phyloP scores from a whole-genome alignment of 225 moss, liverwort and hornwort species.

The Takakia lepidozioides region DNA sequence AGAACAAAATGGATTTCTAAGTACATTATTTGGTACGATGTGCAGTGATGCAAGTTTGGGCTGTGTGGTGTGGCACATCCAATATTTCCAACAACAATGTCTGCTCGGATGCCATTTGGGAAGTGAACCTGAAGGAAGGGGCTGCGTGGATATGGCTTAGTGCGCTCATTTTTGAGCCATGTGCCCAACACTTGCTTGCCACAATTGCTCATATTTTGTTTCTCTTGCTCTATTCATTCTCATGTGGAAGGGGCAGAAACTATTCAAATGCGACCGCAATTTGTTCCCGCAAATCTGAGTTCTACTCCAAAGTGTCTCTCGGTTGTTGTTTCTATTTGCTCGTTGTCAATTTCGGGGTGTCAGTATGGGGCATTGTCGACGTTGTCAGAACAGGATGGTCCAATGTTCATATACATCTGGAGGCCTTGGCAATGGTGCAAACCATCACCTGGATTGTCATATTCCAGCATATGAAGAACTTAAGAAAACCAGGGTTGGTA shows the following conservation, averaged over 20 bases:
- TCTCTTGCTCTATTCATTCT: constrained; percentile 10
- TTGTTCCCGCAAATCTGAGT: constrained; percentile 6
- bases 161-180: constrained; percentile 22
- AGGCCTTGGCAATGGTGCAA: constrained; percentile 17
- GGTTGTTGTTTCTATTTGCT: constrained; percentile 35
- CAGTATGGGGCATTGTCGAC: constrained; percentile 18
- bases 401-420: constrained; percentile 17
- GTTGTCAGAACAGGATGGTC: constrained; percentile 29
- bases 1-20: no score
- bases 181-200: constrained; percentile 21
- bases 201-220: constrained; percentile 28
- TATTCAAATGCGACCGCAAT: constrained; percentile 22
- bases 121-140: not conserved
- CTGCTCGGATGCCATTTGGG: constrained; percentile 9
- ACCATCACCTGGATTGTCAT: constrained; percentile 32
- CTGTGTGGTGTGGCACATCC: constrained; percentile 19
- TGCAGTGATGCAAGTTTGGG: constrained; percentile 44
- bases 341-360: constrained; percentile 20
- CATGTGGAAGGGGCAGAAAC: constrained; percentile 12
- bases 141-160: constrained; percentile 24
- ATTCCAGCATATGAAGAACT: constrained; percentile 17
- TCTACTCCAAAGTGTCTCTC: constrained; percentile 23
- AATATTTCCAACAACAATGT: constrained; percentile 7
- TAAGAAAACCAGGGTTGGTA: constrained; percentile 14
- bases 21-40: no score